Evolutionary conservation across 1,284 basidiomycete genomes (phyloP), one percentile per base, ranked within the genome.

Genomic region (Pyrrhoderma lamaoense): DNA sequence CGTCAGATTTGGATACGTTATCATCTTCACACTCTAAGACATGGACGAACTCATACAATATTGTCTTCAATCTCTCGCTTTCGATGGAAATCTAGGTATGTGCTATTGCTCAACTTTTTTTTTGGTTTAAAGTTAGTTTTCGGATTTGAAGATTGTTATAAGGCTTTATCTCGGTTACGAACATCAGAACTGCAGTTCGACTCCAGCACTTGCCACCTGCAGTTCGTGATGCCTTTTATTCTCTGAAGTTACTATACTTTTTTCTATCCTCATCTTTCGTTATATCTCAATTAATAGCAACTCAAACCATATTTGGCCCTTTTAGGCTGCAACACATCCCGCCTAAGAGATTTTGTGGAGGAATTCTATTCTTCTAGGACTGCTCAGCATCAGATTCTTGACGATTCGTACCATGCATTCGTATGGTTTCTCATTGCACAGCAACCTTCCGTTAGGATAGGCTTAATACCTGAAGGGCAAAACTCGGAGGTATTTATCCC

Each of bases 391-490:
- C 38, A 91, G 61, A 78, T 71, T 44, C 68, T 84, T 31, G 91
- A 94, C 62, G 82, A 85, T 57, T 67, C 77, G 2, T 92, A 90
- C 61, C 80, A 79, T 60, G 77, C 80, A 1, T 93, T 89, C 62
- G 76, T 92, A 14, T 93, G 89, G 86, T 80, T 81, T 0, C 67
- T 88, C 23, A 71, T 93, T 42, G 75, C 84, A 21, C 76, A 80
- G 56, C 82, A 89, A 57, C 78, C 85, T 0, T 79, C 79, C 8
- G 77, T 91, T 37, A 72, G 74, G 45, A 77, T 93, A 9, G 89
- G 90, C 7, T 73, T 70, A 0, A 67, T 82, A 0, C 83, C 84
- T 1, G 64, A 70, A 1, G 79, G 75, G 2, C 67, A 72, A 19
- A 69, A 73, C 8, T 73, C 77, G 11, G 80, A 88, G 57, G 85